These are phyloP conservation scores for Coniosporium tulheliwenetii DNA, from an alignment of 2,329 filamentous ascomycete species.

Conservation along the genomic window DNA sequence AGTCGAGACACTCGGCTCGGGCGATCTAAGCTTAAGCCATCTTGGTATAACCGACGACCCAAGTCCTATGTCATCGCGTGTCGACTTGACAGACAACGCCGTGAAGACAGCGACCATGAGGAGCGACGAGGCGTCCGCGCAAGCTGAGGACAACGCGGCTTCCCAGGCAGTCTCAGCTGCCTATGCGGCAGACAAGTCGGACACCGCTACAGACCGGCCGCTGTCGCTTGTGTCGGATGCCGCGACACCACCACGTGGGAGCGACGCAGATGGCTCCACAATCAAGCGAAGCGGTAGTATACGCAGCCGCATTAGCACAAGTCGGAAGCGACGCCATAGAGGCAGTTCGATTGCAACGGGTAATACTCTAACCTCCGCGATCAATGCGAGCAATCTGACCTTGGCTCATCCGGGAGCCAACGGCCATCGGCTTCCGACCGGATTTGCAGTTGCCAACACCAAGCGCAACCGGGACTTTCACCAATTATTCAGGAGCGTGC, in stretches of 20 bases:
- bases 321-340: conserved; percentile 50
- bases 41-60: conserved; percentile 62
- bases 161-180: conserved; percentile 45
- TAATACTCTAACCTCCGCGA: conserved; percentile 54
- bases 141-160: conserved; percentile 42
- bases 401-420: conserved; percentile 49
- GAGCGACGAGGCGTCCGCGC: conserved; percentile 37
- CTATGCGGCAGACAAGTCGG: conserved; percentile 28
- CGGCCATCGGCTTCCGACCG: conserved; percentile 60
- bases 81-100: conserved; percentile 36
- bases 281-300: conserved; percentile 39
- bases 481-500: conserved; percentile 83
- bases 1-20: conserved; percentile 75
- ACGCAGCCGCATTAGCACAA: conserved; percentile 36
- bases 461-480: conserved; percentile 96
- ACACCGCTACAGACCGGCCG: conserved; percentile 18
- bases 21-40: conserved; percentile 78
- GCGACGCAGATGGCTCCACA: conserved; percentile 38
- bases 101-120: conserved; percentile 21
- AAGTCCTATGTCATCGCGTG: conserved; percentile 41
- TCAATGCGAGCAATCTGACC: conserved; percentile 54
- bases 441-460: conserved; percentile 90
- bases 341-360: conserved; percentile 58
- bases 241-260: conserved; percentile 50
- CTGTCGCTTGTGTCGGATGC: conserved; percentile 35